These are phyloP conservation scores for Schizosaccharomyces octosporus DNA, from an alignment of 805 yeast genomes.

Conservation along the genomic window DNA sequence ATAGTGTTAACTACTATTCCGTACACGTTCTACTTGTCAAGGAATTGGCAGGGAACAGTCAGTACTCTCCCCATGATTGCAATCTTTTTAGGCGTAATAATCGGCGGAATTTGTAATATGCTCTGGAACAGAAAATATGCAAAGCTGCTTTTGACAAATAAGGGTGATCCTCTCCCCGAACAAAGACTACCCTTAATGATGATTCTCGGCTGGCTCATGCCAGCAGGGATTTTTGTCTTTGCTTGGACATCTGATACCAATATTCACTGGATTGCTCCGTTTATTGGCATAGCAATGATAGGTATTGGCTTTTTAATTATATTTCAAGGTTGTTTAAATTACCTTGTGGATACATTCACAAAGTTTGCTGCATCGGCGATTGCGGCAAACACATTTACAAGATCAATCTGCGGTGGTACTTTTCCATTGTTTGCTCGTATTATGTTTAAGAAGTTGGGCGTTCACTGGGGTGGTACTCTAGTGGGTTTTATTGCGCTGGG, in stretches of 20 bases:
- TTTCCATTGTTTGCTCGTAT: constrained; percentile 34
- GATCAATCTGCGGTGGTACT: constrained; percentile 30
- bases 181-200: constrained; percentile 32
- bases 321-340: constrained; percentile 44
- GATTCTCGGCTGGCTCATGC: constrained; percentile 18
- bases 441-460: constrained; percentile 30
- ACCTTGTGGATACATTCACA: constrained; percentile 36
- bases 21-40: constrained; percentile 12
- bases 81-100: constrained; percentile 14
- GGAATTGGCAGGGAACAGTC: constrained; percentile 15
- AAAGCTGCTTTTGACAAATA: constrained; percentile 11
- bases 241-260: constrained; percentile 31
- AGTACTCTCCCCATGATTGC: constrained; percentile 15
- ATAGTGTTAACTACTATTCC: constrained; percentile 20
- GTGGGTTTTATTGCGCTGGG: constrained; percentile 26
- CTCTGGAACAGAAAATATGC: constrained; percentile 12
- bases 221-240: constrained; percentile 31
- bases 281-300: constrained; percentile 32
- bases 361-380: constrained; percentile 47
- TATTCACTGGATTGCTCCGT: constrained; percentile 6
- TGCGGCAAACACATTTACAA: constrained; percentile 51
- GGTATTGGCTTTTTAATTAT: constrained; percentile 29
- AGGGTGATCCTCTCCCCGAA: constrained; percentile 31
- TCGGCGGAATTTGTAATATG: constrained; percentile 15
- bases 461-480: constrained; percentile 33